Base-by-base conservation (phyloP, 1,284 basidiomycete genomes). In the Grifola frondosa region DNA sequence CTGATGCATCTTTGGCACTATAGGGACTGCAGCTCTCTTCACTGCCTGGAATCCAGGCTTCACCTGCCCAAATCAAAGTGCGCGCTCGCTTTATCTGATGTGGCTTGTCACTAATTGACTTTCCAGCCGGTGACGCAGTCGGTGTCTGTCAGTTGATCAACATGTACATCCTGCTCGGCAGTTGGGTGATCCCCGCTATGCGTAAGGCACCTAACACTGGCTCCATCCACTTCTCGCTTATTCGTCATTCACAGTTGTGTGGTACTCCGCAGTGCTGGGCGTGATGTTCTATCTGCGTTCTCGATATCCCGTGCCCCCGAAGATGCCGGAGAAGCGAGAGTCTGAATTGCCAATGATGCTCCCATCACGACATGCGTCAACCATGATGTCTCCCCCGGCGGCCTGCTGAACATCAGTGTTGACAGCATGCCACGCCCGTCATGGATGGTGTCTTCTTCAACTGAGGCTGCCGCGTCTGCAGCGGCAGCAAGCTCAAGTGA, bases 161-260 rank as follows among this genome's bases (percentile, higher is more conserved):
- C 44, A 49, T 73, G 9, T 80, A 70, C 51, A 74, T 81, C 16
- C 48, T 78, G 30, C 56, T 78, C 2, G 69, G 69, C 16, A 75
- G 69, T 50, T 84, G 82, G 82, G 54, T 80, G 21, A 64, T 74
- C 36, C 80, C 81, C 10, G 57, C 60, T 2, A 59, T 81, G 30
- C 63, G 81, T 84, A 52, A 50, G 21, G 6, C 8, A 28, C 9
- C n/a, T 23, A 24, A 13, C 5, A 31, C 23, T 26, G 9, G 33
- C n/a, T 16, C 12, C n/a, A 2, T n/a, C 10, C 10, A 11, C 38
- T 34, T n/a, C n/a, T n/a, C n/a, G 9, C 38, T 23, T 7, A 9
- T 30, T 20, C 5, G 13, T 25, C 17, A 4, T 11, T 24, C 11
- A 32, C 30, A 78, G 75, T 75, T 24, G 20, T 70, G 6, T 38